Conservation (phyloP, 306 rosid species). For the Glycyrrhiza uralensis region DNA sequence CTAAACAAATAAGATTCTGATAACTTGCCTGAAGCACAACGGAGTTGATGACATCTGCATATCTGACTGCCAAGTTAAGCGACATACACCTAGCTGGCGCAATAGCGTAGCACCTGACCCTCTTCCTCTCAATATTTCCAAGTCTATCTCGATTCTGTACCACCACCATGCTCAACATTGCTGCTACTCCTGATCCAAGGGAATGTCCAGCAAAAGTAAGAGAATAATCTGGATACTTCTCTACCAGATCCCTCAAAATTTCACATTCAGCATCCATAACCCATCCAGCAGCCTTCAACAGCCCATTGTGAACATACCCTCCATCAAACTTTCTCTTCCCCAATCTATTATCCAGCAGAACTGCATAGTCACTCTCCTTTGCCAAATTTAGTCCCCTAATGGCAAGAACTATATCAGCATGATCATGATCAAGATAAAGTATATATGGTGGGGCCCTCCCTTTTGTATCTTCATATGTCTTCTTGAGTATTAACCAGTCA, state of each 20-base stretch:
- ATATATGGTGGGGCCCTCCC: slow-evolving; percentile 81
- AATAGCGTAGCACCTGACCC: slow-evolving; percentile 85
- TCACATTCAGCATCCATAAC: slow-evolving; percentile 73
- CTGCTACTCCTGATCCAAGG: slow-evolving; percentile 92
- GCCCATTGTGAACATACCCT: slow-evolving; percentile 96
- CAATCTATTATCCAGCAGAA: slow-evolving; percentile 72
- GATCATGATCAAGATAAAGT: slow-evolving; percentile 73
- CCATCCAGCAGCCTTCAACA: slow-evolving; percentile 78
- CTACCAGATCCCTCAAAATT: slow-evolving; percentile 57
- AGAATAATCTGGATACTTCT: slow-evolving; percentile 70
- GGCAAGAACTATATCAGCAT: slow-evolving; percentile 83
- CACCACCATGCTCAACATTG: slow-evolving; percentile 70
- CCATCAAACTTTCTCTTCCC: slow-evolving; percentile 90
- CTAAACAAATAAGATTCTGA: neutral
- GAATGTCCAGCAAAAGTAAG: slow-evolving; percentile 91
- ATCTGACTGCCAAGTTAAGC: slow-evolving; percentile 86
- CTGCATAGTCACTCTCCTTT: slow-evolving; percentile 85
- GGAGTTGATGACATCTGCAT: slow-evolving; percentile 88
- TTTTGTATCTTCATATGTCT: slow-evolving; percentile 64
- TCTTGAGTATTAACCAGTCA: slow-evolving; percentile 56
- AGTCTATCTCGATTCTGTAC: slow-evolving; percentile 62
- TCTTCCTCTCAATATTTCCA: slow-evolving; percentile 70
- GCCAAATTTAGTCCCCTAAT: slow-evolving; percentile 86
- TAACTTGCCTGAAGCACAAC: slow-evolving; percentile 89
- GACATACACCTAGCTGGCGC: slow-evolving; percentile 99